Conservation (phyloP, 129 eudicot species). For the Solidago caesia region DNA sequence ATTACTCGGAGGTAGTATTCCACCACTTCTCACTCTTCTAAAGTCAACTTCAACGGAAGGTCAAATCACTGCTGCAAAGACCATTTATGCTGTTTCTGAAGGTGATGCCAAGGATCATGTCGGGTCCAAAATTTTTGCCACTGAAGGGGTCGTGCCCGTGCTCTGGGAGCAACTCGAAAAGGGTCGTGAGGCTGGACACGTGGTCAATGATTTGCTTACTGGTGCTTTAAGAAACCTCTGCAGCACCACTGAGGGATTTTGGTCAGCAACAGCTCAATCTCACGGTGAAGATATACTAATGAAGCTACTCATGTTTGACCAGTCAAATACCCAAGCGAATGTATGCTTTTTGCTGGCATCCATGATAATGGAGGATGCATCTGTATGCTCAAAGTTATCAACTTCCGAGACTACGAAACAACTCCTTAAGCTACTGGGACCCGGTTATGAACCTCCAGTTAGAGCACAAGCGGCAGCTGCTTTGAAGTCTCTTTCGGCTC, state of each 20-base stretch:
- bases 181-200: conserved; percentile 77
- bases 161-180: conserved; percentile 87
- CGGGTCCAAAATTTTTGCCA: conserved; percentile 93
- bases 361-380: conserved; percentile 95
- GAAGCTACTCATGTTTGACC: conserved; percentile 70
- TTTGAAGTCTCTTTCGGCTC: conserved; percentile 95
- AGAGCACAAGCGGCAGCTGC: conserved; percentile 99
- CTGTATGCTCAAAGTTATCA: conserved; percentile 77
- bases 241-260: conserved; percentile 90
- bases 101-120: conserved; percentile 95
- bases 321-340: conserved; percentile 82
- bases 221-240: conserved; percentile 88
- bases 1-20: conserved; percentile 95
- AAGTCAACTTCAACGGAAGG: conserved; percentile 90
- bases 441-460: conserved; percentile 86
- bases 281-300: conserved; percentile 88
- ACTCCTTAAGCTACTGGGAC: conserved; percentile 79
- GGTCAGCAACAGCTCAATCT: conserved; percentile 83
- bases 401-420: conserved; percentile 74
- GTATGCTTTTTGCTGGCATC: conserved; percentile 88
- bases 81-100: conserved; percentile 96
- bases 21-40: conserved; percentile 94
- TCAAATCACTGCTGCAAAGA: conserved; percentile 93
- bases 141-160: conserved; percentile 98
- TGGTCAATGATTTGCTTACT: conserved; percentile 79